Base-by-base conservation (phyloP, 805 yeast species). In the Jamesozyma jinghongensis region DNA sequence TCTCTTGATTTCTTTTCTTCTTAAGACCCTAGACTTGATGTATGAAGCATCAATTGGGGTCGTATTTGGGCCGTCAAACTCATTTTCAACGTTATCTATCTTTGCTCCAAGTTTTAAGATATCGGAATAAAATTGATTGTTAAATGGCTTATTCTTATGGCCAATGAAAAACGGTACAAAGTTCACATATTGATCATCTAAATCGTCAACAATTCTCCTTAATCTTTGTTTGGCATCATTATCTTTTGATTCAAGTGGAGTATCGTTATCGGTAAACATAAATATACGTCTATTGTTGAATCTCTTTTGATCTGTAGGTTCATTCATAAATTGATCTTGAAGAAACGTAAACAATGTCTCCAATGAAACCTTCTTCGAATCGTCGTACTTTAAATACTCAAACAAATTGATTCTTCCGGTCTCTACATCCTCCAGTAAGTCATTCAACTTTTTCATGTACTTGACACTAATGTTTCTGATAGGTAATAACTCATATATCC, bases 191-290 rank as follows among this genome's bases (percentile, higher is more conserved):
- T 68, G 64, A 39, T 75, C 75, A 41, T 74, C 73, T 41, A 78
- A 68, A 57, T 83, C 92, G 31, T 71, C 70, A 12, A 81, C 68
- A 4, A 79, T 65, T 16, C 73, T 73, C 48, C 79, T 71, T 19
- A 85, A 63, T 5, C 74, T 63, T 35, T 66, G 67, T 50, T 70
- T 71, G 3, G 67, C 62, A 5, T 56, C 65, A 2, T 51, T 42
- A 13, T 69, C 65, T 6, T 64, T 51, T 6, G 65, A 63, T 40
- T 67, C 66, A 46, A 63, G 71, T 0, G 96, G 97, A 35, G 61
- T 61, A 49, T 82, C 92, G 55, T 81, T 77, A 54, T 80, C 82
- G 0, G 95, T 85, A 52, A 87, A 75, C 54, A 86, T 63, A 47
- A 85, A 72, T 3, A 85, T 61, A 50, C 81, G 78, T 48, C 73